Percentiles rank a stretch among this genome's conserved stretches.
These are phyloP conservation scores for Pterothamnion heteromorphum DNA, from an alignment of 31 red algal genomes.

Conservation along the genomic window DNA sequence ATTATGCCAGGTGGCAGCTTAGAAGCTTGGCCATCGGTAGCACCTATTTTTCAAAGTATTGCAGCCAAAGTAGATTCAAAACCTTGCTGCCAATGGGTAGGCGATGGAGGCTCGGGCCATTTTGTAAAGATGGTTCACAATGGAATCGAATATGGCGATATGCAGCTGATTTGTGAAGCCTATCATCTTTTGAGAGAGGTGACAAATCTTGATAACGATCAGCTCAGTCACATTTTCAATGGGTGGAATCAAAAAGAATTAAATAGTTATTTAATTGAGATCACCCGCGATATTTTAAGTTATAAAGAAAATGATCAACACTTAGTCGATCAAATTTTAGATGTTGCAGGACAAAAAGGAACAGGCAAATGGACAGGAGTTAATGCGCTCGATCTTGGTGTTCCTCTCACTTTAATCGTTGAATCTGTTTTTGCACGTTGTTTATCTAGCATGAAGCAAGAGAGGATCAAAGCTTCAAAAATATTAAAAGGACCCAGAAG, in stretches of 20 bases:
- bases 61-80: slow-evolving; percentile 90
- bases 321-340: slow-evolving; percentile 75
- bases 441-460: slow-evolving; percentile 81
- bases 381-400: slow-evolving; percentile 68
- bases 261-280: slow-evolving; percentile 92
- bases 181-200: slow-evolving; percentile 75
- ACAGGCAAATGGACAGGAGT: slow-evolving; percentile 97
- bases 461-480: slow-evolving; percentile 47
- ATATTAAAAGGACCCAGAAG: slow-evolving; percentile 53
- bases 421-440: slow-evolving; percentile 82
- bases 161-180: slow-evolving; percentile 98
- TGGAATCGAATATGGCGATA: slow-evolving; percentile 97
- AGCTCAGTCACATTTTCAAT: slow-evolving; percentile 73
- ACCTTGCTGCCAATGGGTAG: slow-evolving; percentile 90
- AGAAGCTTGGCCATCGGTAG: slow-evolving; percentile 60
- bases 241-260: slow-evolving; percentile 82
- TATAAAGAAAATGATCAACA: slow-evolving; percentile 60
- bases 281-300: slow-evolving; percentile 76
- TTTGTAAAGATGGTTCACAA: slow-evolving; percentile 99
- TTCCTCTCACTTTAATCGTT: slow-evolving; percentile 77
- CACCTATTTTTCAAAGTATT: slow-evolving; percentile 65
- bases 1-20: slow-evolving; percentile 94
- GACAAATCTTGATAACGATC: slow-evolving; percentile 8
- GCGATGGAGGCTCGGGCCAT: slow-evolving; percentile 87
- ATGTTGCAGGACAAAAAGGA: slow-evolving; percentile 87